phyloP scores from a whole-genome alignment of 1,284 basidiomycete genomes.

The Microbotryum saponariae region DNA sequence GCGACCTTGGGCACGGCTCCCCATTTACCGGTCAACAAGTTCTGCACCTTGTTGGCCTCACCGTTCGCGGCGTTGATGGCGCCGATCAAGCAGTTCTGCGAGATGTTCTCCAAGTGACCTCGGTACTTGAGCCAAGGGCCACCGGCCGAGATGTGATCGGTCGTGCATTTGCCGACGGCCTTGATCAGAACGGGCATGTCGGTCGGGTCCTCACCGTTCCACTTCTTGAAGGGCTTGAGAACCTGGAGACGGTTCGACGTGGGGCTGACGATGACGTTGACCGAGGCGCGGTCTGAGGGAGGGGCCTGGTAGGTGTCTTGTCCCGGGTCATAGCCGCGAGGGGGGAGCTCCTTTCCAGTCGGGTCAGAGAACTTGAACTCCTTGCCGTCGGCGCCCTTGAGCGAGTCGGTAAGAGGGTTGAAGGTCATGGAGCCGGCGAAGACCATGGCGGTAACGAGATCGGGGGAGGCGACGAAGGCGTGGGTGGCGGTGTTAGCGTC shows the following conservation, averaged over 20 bases:
- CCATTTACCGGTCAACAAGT: conserved; percentile 73
- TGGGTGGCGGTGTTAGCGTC: conserved; percentile 99
- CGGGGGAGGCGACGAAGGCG: conserved; percentile 96
- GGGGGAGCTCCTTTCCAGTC: conserved; percentile 82
- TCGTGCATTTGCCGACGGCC: conserved; percentile 96
- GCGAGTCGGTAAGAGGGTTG: conserved; percentile 89
- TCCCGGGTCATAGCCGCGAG: conserved; percentile 90
- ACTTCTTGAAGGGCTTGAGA: conserved; percentile 79
- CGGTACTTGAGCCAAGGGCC: conserved; percentile 99
- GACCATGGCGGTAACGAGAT: conserved; percentile 93
- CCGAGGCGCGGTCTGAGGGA: conserved; percentile 71
- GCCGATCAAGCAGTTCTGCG: conserved; percentile 90
- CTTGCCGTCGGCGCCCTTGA: conserved; percentile 87
- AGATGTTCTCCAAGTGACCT: conserved; percentile 98
- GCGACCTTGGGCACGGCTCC: conserved; percentile 76
- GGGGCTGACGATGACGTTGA: conserved; percentile 80
- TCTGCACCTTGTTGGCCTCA: conserved; percentile 80
- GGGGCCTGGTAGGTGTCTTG: conserved; percentile 96
- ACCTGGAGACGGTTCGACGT: conserved; percentile 91
- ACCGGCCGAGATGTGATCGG: conserved; percentile 71
- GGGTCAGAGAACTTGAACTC: conserved; percentile 94
- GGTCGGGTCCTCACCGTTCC: conserved; percentile 85
- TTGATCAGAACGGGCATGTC: conserved; percentile 94
- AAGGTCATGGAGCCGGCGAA: conserved; percentile 92
- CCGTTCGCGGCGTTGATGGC: conserved; percentile 92